Conservation (phyloP, 257 asterid species). For the Nicotiana benthamiana region DNA sequence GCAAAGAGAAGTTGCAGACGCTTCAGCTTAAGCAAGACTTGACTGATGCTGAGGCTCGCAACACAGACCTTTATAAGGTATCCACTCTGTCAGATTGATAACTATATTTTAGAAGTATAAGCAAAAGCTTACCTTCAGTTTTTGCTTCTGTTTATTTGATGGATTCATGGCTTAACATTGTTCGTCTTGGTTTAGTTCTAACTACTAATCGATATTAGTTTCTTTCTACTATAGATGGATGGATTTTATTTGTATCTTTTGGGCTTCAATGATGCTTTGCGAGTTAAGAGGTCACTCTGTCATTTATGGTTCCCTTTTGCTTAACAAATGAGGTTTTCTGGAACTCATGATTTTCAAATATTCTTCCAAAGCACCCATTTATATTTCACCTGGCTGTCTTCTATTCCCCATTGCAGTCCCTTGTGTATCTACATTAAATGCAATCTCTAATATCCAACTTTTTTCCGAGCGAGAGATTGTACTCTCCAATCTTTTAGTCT, state of each 20-base stretch:
- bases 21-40: constrained; percentile 64
- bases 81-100: constrained; percentile 13
- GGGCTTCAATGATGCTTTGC: background rate
- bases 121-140: background rate
- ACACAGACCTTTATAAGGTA: constrained; percentile 77
- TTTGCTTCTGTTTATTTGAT: background rate
- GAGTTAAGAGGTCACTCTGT: background rate
- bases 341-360: background rate
- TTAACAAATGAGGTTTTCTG: too few species aligned
- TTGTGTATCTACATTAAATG: background rate
- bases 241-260: background rate
- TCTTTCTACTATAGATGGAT: background rate
- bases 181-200: background rate
- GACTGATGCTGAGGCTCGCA: constrained; percentile 60
- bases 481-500: background rate
- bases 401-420: background rate
- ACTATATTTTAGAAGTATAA: background rate
- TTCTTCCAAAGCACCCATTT: background rate
- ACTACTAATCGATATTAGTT: background rate
- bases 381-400: background rate
- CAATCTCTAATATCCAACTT: background rate
- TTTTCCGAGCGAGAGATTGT: background rate
- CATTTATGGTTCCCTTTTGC: background rate
- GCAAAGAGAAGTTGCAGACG: constrained; percentile 61
- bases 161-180: background rate